Percentiles rank a stretch among this genome's conserved stretches.
Evolutionary conservation across 2,329 filamentous ascomycete species (phyloP).

Genomic region (Colletotrichum musicola): DNA sequence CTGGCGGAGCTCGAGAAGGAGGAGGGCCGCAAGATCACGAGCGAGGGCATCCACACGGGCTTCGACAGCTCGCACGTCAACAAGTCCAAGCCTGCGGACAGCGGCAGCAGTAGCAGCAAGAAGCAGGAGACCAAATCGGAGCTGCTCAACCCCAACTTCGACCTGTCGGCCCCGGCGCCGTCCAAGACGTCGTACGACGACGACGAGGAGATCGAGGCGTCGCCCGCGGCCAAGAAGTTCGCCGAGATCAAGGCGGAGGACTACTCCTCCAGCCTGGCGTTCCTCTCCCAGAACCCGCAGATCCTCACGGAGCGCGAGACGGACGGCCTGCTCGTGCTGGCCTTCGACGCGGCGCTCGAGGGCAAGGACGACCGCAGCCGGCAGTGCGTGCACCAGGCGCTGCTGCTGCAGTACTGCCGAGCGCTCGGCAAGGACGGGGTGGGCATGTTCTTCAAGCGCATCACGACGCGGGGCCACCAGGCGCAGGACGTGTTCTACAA

Average conservation of each 20-base stretch:
- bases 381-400: constrained; percentile 92
- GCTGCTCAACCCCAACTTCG: constrained; percentile 78
- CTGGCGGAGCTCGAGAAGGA: constrained; percentile 86
- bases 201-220: constrained; percentile 81
- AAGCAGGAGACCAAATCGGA: constrained; percentile 70
- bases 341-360: constrained; percentile 88
- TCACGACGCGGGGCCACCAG: constrained; percentile 90
- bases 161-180: constrained; percentile 43
- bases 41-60: constrained; percentile 87
- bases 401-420: constrained; percentile 94
- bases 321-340: constrained; percentile 89
- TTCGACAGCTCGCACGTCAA: constrained; percentile 89
- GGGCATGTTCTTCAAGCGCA: constrained; percentile 93
- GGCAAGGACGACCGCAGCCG: constrained; percentile 80
- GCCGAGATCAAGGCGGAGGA: constrained; percentile 81
- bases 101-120: constrained; percentile 47
- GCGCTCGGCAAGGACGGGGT: constrained; percentile 90
- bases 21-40: constrained; percentile 92
- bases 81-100: constrained; percentile 62
- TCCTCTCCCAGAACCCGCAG: constrained; percentile 81
- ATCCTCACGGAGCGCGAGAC: constrained; percentile 89
- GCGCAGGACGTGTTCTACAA: constrained; percentile 92
- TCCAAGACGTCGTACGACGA: constrained; percentile 67
- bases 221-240: constrained; percentile 83
- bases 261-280: constrained; percentile 79